These are phyloP conservation scores for Monocercomonoides exilis DNA, from an alignment of 78 protist species.

Conservation along the genomic window DNA sequence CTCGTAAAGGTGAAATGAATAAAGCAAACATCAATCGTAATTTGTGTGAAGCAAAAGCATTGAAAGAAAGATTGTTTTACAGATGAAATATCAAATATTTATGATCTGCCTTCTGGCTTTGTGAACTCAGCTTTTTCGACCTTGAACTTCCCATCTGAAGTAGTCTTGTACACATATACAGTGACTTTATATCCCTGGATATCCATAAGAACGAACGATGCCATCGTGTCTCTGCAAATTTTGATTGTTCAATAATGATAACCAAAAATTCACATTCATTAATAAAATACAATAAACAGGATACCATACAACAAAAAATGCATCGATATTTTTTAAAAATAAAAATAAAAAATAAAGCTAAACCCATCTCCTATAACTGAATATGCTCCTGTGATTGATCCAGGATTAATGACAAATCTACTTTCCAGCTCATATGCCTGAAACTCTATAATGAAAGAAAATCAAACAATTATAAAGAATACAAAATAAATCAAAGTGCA, in stretches of 20 bases:
- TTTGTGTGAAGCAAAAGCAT: too few relatives aligned
- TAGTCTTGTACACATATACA: slow-evolving; percentile 35
- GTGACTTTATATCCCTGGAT: slow-evolving; percentile 57
- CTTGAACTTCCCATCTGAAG: neutral
- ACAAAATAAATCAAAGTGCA: too few relatives aligned
- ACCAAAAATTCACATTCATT: too few relatives aligned
- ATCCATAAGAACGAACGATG: slow-evolving; percentile 90
- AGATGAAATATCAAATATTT: too few relatives aligned
- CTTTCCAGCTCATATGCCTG: slow-evolving; percentile 61
- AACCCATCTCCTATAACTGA: slow-evolving; percentile 30
- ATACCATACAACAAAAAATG: neutral
- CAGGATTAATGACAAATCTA: slow-evolving; percentile 89
- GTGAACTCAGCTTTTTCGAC: slow-evolving; percentile 10
- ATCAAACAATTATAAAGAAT: too few relatives aligned
- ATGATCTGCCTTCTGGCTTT: slow-evolving; percentile 10
- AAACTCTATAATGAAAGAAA: too few relatives aligned
- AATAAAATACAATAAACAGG: neutral
- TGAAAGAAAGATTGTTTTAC: too few relatives aligned
- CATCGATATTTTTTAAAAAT: neutral
- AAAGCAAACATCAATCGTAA: too few relatives aligned
- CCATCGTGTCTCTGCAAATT: slow-evolving; percentile 53
- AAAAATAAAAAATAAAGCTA: neutral
- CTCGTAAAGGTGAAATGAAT: too few relatives aligned
- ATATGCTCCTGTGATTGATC: slow-evolving; percentile 94
- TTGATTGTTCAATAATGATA: too few relatives aligned